Percentiles rank a stretch among this genome's conserved stretches.
phyloP scores from a whole-genome alignment of 257 asterid species.

The Nicotiana obtusifolia region DNA sequence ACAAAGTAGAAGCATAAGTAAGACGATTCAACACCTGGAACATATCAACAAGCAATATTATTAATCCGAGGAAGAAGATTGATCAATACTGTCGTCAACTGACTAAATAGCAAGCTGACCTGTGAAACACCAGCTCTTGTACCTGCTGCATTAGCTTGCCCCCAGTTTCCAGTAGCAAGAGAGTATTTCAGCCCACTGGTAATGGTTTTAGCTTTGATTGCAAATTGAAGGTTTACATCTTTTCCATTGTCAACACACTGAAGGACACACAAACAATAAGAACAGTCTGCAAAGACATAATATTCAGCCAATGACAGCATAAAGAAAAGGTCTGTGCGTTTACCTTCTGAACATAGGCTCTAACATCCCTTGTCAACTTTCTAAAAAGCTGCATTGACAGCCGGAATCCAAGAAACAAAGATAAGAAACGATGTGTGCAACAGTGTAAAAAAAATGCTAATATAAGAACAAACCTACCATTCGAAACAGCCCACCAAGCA shows the following conservation, averaged over 20 bases:
- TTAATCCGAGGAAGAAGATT: background rate
- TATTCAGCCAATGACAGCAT: conserved; percentile 10
- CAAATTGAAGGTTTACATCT: conserved; percentile 95
- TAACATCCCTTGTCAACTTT: conserved; percentile 93
- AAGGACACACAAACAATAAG: conserved; percentile 13
- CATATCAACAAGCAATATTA: conserved; percentile 11
- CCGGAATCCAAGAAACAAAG: background rate
- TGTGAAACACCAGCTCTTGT: conserved; percentile 99
- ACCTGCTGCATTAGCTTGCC: conserved; percentile 99
- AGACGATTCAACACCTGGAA: conserved; percentile 89
- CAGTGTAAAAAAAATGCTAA: background rate
- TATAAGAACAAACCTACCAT: conserved; percentile 48
- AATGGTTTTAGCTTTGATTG: conserved; percentile 93
- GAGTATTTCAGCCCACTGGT: conserved; percentile 97
- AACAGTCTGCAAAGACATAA: conserved; percentile 2
- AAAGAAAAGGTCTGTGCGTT: conserved; percentile 15
- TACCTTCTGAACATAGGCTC: conserved; percentile 95
- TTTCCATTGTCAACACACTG: conserved; percentile 98
- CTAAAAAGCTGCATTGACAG: conserved; percentile 70
- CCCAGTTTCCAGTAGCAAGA: conserved; percentile 99
- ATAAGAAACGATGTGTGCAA: background rate
- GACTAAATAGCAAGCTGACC: conserved; percentile 34
- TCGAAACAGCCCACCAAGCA: conserved; percentile 92
- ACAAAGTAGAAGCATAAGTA: conserved; percentile 96
- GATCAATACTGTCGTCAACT: background rate